phyloP scores from a whole-genome alignment of 1,284 basidiomycete species.

The Phylloporus sp. region DNA sequence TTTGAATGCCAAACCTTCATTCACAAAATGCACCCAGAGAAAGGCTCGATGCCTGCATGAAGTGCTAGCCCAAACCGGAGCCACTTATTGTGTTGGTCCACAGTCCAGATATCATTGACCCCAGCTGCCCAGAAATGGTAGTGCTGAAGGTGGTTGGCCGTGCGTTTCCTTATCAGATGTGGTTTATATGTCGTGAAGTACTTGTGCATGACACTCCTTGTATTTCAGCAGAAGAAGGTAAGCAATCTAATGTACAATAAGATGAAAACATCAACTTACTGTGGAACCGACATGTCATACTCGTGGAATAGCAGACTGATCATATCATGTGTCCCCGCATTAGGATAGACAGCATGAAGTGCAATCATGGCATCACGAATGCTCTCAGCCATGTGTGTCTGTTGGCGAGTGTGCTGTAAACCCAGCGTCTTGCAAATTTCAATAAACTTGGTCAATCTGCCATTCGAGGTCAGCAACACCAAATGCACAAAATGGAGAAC shows the following conservation, averaged over 20 bases:
- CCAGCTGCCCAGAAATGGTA: background rate
- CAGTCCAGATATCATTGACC: constrained; percentile 6
- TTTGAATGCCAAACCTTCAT: constrained; percentile 10
- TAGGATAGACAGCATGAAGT: background rate
- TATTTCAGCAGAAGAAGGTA: background rate
- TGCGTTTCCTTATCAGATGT: background rate
- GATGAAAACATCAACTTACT: too few relatives aligned
- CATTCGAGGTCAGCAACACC: too few relatives aligned
- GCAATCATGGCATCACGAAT: background rate
- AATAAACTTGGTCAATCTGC: background rate
- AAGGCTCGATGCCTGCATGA: constrained; percentile 1
- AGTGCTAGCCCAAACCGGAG: background rate
- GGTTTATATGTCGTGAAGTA: background rate
- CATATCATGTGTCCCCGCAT: background rate
- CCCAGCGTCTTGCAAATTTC: background rate
- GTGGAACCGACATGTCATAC: background rate
- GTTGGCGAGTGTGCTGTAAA: background rate
- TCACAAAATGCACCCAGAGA: constrained; percentile 3
- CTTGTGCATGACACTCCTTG: background rate
- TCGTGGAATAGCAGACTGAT: background rate
- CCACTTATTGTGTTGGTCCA: constrained; percentile 15
- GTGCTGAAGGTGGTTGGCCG: background rate
- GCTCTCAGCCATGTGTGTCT: background rate
- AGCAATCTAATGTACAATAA: background rate
- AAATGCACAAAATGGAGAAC: too few relatives aligned